Conservation (phyloP, 345 rosid genomes). For the Balakata baccata region DNA sequence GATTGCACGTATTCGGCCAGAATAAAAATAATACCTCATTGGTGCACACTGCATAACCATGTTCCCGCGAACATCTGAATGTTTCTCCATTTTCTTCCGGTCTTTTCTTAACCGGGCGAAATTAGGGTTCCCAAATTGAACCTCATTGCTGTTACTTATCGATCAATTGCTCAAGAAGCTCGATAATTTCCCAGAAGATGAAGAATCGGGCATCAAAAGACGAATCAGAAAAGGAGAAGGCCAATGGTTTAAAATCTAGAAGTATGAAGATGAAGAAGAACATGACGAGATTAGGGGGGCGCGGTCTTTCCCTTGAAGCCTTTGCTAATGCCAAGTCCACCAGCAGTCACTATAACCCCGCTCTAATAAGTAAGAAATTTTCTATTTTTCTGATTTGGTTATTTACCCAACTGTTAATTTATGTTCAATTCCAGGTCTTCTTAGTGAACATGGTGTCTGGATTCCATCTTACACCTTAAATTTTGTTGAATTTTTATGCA, state of each 20-base stretch:
- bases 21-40: too few species aligned
- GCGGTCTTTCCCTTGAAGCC: slow-evolving; percentile 76
- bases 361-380: slow-evolving; percentile 46
- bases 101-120: neutral
- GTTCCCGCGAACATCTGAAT: neutral
- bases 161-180: neutral
- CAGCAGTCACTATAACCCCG: slow-evolving; percentile 53
- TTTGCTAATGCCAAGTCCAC: slow-evolving; percentile 65
- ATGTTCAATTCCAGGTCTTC: too few species aligned
- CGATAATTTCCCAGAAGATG: slow-evolving; percentile 24
- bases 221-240: slow-evolving; percentile 7
- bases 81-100: neutral
- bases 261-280: slow-evolving; percentile 41
- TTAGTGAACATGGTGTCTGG: neutral
- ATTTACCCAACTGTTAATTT: neutral
- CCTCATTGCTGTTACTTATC: neutral
- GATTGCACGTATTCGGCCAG: too few species aligned
- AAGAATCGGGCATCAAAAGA: slow-evolving; percentile 26
- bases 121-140: slow-evolving; percentile 1
- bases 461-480: neutral
- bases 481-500: neutral
- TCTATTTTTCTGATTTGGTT: neutral
- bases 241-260: slow-evolving; percentile 21
- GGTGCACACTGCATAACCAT: neutral
- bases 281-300: slow-evolving; percentile 68